A percentile compares a stretch with the other conserved stretches of the same genome.
Conservation (phyloP, 306 rosid species). For the Psophocarpus tetragonolobus region DNA sequence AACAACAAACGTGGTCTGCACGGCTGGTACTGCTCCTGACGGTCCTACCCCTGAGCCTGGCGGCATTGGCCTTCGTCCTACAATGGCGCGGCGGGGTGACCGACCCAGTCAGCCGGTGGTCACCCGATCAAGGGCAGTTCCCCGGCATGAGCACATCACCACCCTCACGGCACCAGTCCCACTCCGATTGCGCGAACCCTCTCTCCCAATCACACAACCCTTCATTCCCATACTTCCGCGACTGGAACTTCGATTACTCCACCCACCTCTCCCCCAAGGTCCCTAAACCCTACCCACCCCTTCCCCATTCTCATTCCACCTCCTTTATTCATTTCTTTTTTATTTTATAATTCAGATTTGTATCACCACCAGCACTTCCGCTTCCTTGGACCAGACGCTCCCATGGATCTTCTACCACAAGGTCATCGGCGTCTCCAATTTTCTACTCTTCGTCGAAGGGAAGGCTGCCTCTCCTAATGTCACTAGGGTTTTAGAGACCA, state of each 20-base stretch:
- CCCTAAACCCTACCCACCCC: neutral
- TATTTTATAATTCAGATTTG: constrained; percentile 50
- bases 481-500: constrained; percentile 71
- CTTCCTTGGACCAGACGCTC: constrained; percentile 82
- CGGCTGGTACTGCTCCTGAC: constrained; percentile 68
- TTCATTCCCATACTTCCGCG: constrained; percentile 71
- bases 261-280: constrained; percentile 72
- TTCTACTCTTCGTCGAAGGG: constrained; percentile 91
- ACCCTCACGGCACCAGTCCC: neutral
- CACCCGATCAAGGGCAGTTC: constrained; percentile 62
- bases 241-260: constrained; percentile 60
- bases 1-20: constrained; percentile 21
- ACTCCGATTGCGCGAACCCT: constrained; percentile 57
- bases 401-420: constrained; percentile 97
- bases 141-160: constrained; percentile 64
- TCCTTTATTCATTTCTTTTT: neutral
- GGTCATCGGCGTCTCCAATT: constrained; percentile 87
- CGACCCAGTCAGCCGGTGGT: constrained; percentile 78
- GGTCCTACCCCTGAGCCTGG: constrained; percentile 69
- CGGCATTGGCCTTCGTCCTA: constrained; percentile 77
- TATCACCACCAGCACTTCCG: constrained; percentile 81
- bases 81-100: constrained; percentile 94
- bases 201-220: constrained; percentile 50
- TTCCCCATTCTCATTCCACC: neutral
- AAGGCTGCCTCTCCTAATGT: constrained; percentile 89